Evolutionary conservation across 495 filamentous ascomycete species (phyloP).

Genomic region (Penicillium cataractarum): DNA sequence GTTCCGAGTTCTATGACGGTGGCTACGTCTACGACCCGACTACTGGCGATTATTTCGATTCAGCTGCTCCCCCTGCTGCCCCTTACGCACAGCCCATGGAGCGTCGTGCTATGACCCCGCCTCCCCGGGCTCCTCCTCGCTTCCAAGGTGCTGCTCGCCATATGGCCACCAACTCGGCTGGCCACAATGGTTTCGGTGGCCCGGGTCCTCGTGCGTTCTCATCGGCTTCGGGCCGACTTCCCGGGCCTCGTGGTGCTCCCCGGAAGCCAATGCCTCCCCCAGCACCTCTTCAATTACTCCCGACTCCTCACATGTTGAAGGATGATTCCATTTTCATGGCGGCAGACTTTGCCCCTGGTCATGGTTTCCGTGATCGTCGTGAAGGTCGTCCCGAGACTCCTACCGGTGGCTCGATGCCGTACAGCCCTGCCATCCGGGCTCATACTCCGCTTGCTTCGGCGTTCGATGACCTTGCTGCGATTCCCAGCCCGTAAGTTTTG

Average conservation of each 20-base stretch:
- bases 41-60: constrained; percentile 73
- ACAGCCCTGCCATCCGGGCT: constrained; percentile 66
- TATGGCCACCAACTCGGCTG: constrained; percentile 52
- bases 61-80: constrained; percentile 42
- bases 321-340: constrained; percentile 79
- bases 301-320: constrained; percentile 82
- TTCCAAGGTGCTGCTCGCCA: constrained; percentile 60
- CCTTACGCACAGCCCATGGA: constrained; percentile 80
- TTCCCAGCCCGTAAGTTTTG: constrained; percentile 87
- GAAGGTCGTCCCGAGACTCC: constrained; percentile 82
- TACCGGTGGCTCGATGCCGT: constrained; percentile 73
- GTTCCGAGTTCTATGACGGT: constrained; percentile 60
- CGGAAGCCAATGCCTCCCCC: constrained; percentile 75
- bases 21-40: constrained; percentile 72
- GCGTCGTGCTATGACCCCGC: constrained; percentile 96
- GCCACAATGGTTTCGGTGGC: constrained; percentile 45
- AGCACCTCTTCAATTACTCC: constrained; percentile 70
- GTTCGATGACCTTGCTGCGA: constrained; percentile 80
- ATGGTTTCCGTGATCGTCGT: constrained; percentile 65
- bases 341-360: constrained; percentile 86
- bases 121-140: constrained; percentile 75
- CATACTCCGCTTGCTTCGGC: constrained; percentile 78
- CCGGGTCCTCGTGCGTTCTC: constrained; percentile 67
- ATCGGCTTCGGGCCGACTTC: constrained; percentile 63
- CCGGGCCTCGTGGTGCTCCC: constrained; percentile 46